Evolutionary conservation across 2,329 filamentous ascomycete genomes (phyloP).

Genomic region (Ciborinia camelliae): DNA sequence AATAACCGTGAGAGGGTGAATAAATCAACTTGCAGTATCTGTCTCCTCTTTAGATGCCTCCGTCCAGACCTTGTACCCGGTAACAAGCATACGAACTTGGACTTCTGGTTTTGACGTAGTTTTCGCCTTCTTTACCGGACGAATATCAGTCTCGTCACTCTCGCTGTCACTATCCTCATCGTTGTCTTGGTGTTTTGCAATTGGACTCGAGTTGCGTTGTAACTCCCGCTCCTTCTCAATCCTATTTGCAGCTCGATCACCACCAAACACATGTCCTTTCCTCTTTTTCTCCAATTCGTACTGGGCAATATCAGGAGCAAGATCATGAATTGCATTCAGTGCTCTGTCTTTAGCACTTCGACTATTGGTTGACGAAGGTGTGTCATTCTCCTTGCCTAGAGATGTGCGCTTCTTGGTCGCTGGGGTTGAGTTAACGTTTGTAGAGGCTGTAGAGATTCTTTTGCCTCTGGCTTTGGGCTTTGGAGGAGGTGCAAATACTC

Average conservation of each 20-base stretch:
- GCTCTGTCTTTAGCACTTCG: conserved; percentile 88
- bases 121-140: conserved; percentile 53
- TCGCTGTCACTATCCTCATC: conserved; percentile 40
- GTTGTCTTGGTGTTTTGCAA: conserved; percentile 34
- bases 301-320: conserved; percentile 80
- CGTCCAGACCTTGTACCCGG: conserved; percentile 81
- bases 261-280: conserved; percentile 55
- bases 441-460: conserved; percentile 11
- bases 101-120: conserved; percentile 62
- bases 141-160: conserved; percentile 47
- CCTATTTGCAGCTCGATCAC: conserved; percentile 58
- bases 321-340: conserved; percentile 67
- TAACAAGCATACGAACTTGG: conserved; percentile 73
- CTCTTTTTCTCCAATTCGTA: conserved; percentile 95
- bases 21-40: conserved; percentile 64
- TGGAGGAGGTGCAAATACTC: conserved; percentile 24
- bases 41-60: conserved; percentile 70
- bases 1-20: not conserved
- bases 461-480: conserved; percentile 21
- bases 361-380: conserved; percentile 71
- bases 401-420: conserved; percentile 46
- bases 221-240: conserved; percentile 49
- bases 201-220: conserved; percentile 41
- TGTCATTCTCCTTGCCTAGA: conserved; percentile 79
- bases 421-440: conserved; percentile 46